Evolutionary conservation across 805 yeast species (phyloP).

Genomic region (Kluyveromyces siamensis): DNA sequence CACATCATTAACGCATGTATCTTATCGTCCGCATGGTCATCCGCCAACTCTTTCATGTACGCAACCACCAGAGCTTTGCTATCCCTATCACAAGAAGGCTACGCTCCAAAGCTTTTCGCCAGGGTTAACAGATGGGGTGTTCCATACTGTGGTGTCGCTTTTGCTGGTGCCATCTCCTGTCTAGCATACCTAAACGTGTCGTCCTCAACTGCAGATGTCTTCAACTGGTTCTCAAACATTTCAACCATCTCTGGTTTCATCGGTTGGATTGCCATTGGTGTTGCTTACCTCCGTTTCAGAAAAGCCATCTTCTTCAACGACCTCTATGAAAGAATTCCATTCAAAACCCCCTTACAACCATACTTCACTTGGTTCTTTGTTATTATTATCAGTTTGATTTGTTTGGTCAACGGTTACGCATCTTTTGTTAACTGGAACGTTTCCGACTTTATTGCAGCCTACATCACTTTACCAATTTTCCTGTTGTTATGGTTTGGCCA

Average conservation of each 20-base stretch:
- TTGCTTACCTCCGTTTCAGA: conserved; percentile 54
- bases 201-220: conserved; percentile 42
- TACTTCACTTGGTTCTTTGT: conserved; percentile 48
- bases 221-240: conserved; percentile 57
- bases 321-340: conserved; percentile 48
- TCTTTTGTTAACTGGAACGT: conserved; percentile 48
- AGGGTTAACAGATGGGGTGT: conserved; percentile 46
- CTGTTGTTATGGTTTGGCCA: conserved; percentile 49
- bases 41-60: conserved; percentile 42
- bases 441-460: conserved; percentile 61
- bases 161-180: conserved; percentile 28
- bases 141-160: conserved; percentile 33
- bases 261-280: conserved; percentile 48
- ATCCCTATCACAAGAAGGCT: conserved; percentile 37
- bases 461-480: conserved; percentile 43
- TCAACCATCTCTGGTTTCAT: conserved; percentile 59
- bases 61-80: conserved; percentile 45
- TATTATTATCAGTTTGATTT: conserved; percentile 39
- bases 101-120: conserved; percentile 41
- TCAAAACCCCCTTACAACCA: conserved; percentile 47
- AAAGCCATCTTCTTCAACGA: conserved; percentile 49
- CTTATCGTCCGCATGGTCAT: conserved; percentile 47
- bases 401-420: conserved; percentile 66
- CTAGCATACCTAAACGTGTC: conserved; percentile 49
- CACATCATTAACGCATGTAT: conserved; percentile 56